A percentile compares a stretch with the other conserved stretches of the same genome.
Conservation (phyloP, 768 basidiomycete species). For the Termitomyces sp. region DNA sequence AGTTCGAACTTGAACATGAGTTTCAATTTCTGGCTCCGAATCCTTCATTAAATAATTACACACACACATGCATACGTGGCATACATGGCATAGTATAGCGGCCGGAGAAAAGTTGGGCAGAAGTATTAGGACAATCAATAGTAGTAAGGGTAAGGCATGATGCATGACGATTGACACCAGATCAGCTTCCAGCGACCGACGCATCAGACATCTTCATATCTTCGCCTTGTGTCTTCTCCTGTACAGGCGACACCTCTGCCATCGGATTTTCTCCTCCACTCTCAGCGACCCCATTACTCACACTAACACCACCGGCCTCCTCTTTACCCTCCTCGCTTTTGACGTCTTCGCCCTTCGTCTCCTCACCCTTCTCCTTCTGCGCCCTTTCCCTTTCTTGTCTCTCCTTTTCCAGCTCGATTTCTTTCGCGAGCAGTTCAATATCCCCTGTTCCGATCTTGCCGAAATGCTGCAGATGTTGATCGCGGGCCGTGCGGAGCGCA, state of each 20-base stretch:
- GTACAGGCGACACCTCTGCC: slow-evolving; percentile 18
- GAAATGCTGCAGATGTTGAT: slow-evolving; percentile 72
- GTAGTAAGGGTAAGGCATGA: no score
- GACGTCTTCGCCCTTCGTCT: slow-evolving; percentile 13
- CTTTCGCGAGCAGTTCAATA: slow-evolving; percentile 47
- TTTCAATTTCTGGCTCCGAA: no score
- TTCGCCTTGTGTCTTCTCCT: slow-evolving; percentile 29
- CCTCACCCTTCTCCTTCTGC: slow-evolving; percentile 32
- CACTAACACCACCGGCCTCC: slow-evolving; percentile 18
- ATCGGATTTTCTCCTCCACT: slow-evolving; percentile 30
- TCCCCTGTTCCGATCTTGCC: slow-evolving; percentile 82
- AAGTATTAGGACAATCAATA: no score
- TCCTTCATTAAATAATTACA: no score
- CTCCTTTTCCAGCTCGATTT: slow-evolving; percentile 52
- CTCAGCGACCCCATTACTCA: slow-evolving; percentile 21
- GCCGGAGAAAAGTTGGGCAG: no score
- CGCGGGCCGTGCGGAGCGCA: slow-evolving; percentile 72
- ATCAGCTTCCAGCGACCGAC: neutral
- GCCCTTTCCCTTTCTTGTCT: slow-evolving; percentile 38
- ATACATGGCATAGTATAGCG: no score
- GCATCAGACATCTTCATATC: slow-evolving; percentile 49
- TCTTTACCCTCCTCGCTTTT: slow-evolving; percentile 5
- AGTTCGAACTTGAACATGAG: no score
- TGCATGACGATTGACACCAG: no score
- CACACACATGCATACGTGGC: no score